Evolutionary conservation across 495 filamentous ascomycete genomes (phyloP), one percentile per base, ranked within the genome.

Genomic region (Umbilicaria muhlenbergii): DNA sequence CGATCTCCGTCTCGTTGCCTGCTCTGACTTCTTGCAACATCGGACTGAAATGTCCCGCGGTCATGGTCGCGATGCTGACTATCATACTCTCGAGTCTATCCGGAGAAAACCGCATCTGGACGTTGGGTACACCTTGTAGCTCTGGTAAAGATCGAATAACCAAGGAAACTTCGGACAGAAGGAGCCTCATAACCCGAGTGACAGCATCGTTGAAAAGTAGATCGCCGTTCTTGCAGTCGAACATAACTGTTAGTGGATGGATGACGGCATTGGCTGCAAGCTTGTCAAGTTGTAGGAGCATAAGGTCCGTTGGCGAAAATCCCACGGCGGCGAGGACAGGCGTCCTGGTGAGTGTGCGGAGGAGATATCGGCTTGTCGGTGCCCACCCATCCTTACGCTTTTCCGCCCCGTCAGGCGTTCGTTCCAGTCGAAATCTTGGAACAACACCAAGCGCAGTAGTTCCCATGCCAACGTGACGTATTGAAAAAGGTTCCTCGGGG

Each of bases 181-280:
- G 61, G 32, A 88, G 62, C 39, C 70, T 64, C 51, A 75, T 74
- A 12, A 71, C 56, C 21, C 76, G 64, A 1, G 66, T 66, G 3
- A 78, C 64, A 38, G 70, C 58, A 46, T 68, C 68, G 43, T 73
- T 73, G 50, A 68, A 69, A 4, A 93, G 69, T 0, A 94, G 54
- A 33, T 72, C 66, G 19, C 88, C 83, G 49, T 95, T 94, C 34
- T 69, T 65, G 54, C 77, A 80, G 43, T 79, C 65, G 42, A 84
- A 65, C 2, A 92, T 55, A 3, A 73, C 80, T 0, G 86, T 89
- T 4, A 95, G 58, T 0, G 89, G 85, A 54, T 91, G 85, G 42
- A 96, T 77, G 39, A 89, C 62, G 34, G 74, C 67, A 55, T 92
- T 91, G 47, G 88, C 67, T 11, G 78, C 82, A 1, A 95, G 66